Percentiles rank a stretch among this genome's conserved stretches.
These are phyloP conservation scores for Paramarasmius palmivorus DNA, from an alignment of 1,284 basidiomycete species.

Conservation along the genomic window DNA sequence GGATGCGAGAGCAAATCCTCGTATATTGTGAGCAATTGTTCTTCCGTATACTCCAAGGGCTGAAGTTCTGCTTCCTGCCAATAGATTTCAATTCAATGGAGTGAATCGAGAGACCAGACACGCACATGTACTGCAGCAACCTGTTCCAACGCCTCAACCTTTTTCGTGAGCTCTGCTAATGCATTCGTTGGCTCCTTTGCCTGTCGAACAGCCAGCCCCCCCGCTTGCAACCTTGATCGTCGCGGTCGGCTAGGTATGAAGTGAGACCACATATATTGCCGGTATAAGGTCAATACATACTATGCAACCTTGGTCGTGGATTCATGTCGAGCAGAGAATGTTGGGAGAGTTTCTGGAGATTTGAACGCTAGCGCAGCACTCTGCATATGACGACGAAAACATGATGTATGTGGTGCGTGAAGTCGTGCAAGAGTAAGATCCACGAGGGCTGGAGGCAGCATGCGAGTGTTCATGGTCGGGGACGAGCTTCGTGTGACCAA, in stretches of 20 bases:
- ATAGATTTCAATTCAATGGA: background rate
- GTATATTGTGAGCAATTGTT: constrained; percentile 50
- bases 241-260: background rate
- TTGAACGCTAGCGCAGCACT: constrained; percentile 13
- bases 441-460: constrained; percentile 30
- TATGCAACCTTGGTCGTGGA: background rate
- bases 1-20: constrained; percentile 51
- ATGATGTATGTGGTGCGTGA: constrained; percentile 13
- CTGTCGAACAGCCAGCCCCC: constrained; percentile 7
- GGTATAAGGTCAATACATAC: background rate
- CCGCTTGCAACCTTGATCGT: constrained; percentile 4
- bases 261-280: no score
- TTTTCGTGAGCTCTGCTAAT: constrained; percentile 35
- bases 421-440: constrained; percentile 31
- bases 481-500: no score
- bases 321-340: background rate
- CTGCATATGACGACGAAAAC: constrained; percentile 4
- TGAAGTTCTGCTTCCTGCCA: constrained; percentile 32
- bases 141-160: constrained; percentile 39
- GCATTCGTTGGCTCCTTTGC: constrained; percentile 13
- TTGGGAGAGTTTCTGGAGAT: background rate
- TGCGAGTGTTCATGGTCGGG: background rate
- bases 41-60: constrained; percentile 44
- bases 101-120: constrained; percentile 9
- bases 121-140: constrained; percentile 36